Conservation (phyloP, 2,329 filamentous ascomycete species). For the Basipetospora chlamydospora region DNA sequence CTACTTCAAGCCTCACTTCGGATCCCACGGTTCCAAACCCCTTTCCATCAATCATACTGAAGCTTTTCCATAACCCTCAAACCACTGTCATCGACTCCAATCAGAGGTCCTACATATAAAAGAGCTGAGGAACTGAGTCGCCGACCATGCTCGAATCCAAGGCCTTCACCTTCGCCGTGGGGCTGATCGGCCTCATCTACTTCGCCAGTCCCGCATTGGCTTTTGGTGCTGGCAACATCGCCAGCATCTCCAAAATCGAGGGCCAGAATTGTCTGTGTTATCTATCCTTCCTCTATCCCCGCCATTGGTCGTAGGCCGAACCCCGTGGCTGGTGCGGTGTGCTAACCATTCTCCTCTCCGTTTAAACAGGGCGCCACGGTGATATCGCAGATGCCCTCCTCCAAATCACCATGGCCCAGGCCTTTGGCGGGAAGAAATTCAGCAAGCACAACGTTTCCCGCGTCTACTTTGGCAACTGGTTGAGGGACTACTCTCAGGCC, state of each 20-base stretch:
- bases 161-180: slow-evolving; percentile 35
- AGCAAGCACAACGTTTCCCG: slow-evolving; percentile 75
- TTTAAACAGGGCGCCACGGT: slow-evolving; percentile 56
- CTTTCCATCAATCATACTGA: background rate
- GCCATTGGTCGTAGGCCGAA: no score
- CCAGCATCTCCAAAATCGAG: slow-evolving; percentile 63
- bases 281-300: no score
- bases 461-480: slow-evolving; percentile 95
- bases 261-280: slow-evolving; percentile 62
- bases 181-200: slow-evolving; percentile 46
- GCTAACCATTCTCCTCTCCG: slow-evolving; percentile 5
- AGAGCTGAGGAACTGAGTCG: background rate
- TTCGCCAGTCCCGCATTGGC: slow-evolving; percentile 56
- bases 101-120: background rate
- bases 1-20: no score
- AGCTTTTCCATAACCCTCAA: background rate
- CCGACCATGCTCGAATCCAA: slow-evolving; percentile 39
- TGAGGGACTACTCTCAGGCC: slow-evolving; percentile 84
- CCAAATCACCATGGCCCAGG: slow-evolving; percentile 44
- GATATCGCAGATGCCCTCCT: slow-evolving; percentile 89
- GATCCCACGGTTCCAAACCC: background rate
- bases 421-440: slow-evolving; percentile 59
- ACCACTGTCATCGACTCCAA: background rate
- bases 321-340: background rate
- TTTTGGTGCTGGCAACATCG: slow-evolving; percentile 84